Percentiles rank a stretch among this genome's conserved stretches.
These are phyloP conservation scores for Schizothecium vesticola DNA, from an alignment of 495 filamentous ascomycete species.

Conservation along the genomic window DNA sequence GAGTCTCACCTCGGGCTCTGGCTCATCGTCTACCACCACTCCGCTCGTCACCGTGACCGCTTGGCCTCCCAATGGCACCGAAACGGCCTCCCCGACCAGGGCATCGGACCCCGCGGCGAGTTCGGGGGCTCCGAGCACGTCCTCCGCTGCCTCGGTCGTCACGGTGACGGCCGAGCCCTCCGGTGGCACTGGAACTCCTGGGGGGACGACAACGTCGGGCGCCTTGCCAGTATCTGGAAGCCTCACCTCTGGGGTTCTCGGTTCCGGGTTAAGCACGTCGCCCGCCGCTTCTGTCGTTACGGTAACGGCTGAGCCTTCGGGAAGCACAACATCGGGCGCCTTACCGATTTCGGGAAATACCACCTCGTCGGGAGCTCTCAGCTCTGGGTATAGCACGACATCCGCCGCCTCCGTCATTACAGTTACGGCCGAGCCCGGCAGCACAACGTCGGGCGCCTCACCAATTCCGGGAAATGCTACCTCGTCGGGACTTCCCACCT, in stretches of 20 bases:
- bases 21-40: background rate
- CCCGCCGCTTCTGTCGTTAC: background rate
- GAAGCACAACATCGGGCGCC: background rate
- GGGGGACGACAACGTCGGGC: background rate
- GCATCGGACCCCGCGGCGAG: background rate
- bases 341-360: background rate
- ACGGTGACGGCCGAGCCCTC: conserved; percentile 1
- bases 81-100: background rate
- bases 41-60: background rate
- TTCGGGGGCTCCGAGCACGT: background rate
- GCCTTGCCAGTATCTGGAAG: background rate
- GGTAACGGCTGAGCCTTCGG: background rate
- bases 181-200: background rate
- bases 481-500: background rate
- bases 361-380: background rate
- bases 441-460: background rate
- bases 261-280: background rate
- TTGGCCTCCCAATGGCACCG: background rate
- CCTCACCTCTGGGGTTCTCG: background rate
- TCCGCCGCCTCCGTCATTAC: background rate
- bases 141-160: background rate
- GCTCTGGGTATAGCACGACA: background rate
- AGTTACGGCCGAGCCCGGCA: background rate
- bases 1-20: background rate
- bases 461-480: background rate